phyloP scores from a whole-genome alignment of 2,329 filamentous ascomycete species.

The Colletotrichum neosansevieriae region DNA sequence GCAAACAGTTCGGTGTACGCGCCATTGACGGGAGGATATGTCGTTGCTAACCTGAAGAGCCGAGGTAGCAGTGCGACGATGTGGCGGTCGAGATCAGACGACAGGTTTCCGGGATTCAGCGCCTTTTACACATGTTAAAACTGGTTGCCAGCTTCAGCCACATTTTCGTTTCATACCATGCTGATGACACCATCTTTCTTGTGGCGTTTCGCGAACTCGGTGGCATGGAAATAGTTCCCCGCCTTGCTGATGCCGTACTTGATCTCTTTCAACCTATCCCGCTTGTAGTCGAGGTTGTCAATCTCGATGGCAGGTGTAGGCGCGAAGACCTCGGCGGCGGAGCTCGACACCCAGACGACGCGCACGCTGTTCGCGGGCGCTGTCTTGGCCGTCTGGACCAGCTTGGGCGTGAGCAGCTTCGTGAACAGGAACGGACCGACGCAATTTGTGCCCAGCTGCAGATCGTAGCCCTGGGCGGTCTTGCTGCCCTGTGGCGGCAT shows the following conservation, averaged over 20 bases:
- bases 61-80: slow-evolving; percentile 33
- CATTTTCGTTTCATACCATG: slow-evolving; percentile 20
- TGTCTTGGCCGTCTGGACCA: slow-evolving; percentile 48
- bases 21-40: slow-evolving; percentile 51
- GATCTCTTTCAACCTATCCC: slow-evolving; percentile 41
- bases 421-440: slow-evolving; percentile 55
- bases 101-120: slow-evolving; percentile 55
- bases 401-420: slow-evolving; percentile 51
- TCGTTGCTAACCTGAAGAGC: slow-evolving; percentile 32
- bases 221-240: slow-evolving; percentile 48
- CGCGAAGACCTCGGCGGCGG: slow-evolving; percentile 45
- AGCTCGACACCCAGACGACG: slow-evolving; percentile 51
- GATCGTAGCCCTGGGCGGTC: slow-evolving; percentile 57
- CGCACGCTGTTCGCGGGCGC: slow-evolving; percentile 48
- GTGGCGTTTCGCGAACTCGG: slow-evolving; percentile 48
- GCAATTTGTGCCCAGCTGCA: slow-evolving; percentile 56
- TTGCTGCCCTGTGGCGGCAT: slow-evolving; percentile 53
- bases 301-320: slow-evolving; percentile 44
- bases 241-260: slow-evolving; percentile 51
- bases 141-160: neutral
- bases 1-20: slow-evolving; percentile 63
- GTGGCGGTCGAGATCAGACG: slow-evolving; percentile 49
- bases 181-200: slow-evolving; percentile 43
- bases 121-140: slow-evolving; percentile 34
- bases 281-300: slow-evolving; percentile 47